Evolutionary conservation across 495 filamentous ascomycete genomes (phyloP), one percentile per base, ranked within the genome.

Genomic region (Margaritispora aquatica): DNA sequence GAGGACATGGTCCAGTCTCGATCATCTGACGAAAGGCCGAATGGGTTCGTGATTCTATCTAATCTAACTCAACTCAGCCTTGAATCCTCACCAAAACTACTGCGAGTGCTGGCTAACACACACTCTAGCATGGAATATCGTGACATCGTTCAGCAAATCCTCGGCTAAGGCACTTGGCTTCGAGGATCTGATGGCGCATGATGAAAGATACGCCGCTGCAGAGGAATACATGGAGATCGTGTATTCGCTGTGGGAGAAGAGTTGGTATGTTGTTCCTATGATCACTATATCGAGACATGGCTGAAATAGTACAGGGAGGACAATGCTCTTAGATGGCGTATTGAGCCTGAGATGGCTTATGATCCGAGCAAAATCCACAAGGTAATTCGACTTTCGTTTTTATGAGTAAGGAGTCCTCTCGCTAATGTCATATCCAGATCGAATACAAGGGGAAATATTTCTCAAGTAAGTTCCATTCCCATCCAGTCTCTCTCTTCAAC

Each of bases 151-250:
- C 17, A 44, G 38, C 38, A 44, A 44, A n/a, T 44, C 38, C 17
- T 44, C 83, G 5, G 79, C 80, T 60, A 80, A 81, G 59, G 79
- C 78, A 8, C 77, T 84, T 49, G 83, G 82, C 0, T 63, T 80
- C 13, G 77, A 84, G 9, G 75, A 61, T 26, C 78, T 77, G 0
- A 79, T 83, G 31, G 77, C 81, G 51, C 84, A 86, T 66, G 84
- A 85, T 53, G 74, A 84, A 68, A 72, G 83, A 1, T 86, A 86
- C 50, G 72, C 63, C 1, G 75, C 80, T 59, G 83, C 83, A 0
- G 81, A 86, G 44, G 84, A 87, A 65, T 87, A 83, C 55, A 69
- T 86, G 24, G 66, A 73, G 9, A 78, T 86, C 1, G 1, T 86
- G 83, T 64, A 68, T 2, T 76, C 78, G 59, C 75, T 85, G 0